phyloP scores from a whole-genome alignment of 2,329 filamentous ascomycete species.

The Polytolypa hystricis region DNA sequence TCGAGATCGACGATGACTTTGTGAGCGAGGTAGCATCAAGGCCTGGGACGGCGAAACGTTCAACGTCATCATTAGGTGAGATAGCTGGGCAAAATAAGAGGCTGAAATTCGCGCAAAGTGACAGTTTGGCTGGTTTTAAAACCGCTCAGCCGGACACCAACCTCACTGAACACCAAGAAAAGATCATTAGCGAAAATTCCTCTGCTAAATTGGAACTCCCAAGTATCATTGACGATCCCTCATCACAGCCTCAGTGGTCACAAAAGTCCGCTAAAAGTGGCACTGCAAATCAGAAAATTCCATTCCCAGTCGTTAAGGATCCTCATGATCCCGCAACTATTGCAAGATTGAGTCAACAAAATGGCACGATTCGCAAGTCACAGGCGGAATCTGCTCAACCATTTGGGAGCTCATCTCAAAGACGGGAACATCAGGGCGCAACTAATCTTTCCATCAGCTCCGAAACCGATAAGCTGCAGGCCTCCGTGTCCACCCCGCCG shows the following conservation, averaged over 20 bases:
- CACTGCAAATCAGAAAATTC: conserved; percentile 37
- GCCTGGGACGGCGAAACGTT: conserved; percentile 14
- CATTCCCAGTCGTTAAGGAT: conserved; percentile 69
- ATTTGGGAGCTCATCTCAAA: too few species aligned
- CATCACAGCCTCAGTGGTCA: conserved; percentile 16
- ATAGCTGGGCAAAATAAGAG: conserved; percentile 5
- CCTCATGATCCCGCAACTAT: conserved; percentile 53
- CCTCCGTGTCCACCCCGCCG: conserved; percentile 7
- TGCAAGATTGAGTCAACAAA: conserved; percentile 56
- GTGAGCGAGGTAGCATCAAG: conserved; percentile 17
- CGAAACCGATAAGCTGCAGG: not conserved
- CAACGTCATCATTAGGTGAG: not conserved
- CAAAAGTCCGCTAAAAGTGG: conserved; percentile 20
- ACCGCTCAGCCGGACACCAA: too few species aligned
- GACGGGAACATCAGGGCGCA: not conserved
- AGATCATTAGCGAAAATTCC: too few species aligned
- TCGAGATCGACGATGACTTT: conserved; percentile 23
- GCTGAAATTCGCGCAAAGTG: conserved; percentile 2
- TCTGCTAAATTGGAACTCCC: too few species aligned
- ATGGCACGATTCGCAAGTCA: conserved; percentile 43
- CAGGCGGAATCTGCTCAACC: not conserved
- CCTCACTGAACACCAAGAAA: too few species aligned
- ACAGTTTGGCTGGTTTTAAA: too few species aligned
- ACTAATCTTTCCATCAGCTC: not conserved
- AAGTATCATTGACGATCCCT: too few species aligned